Conservation (phyloP, 139 green algal genomes). For the Haematococcus sp. region DNA sequence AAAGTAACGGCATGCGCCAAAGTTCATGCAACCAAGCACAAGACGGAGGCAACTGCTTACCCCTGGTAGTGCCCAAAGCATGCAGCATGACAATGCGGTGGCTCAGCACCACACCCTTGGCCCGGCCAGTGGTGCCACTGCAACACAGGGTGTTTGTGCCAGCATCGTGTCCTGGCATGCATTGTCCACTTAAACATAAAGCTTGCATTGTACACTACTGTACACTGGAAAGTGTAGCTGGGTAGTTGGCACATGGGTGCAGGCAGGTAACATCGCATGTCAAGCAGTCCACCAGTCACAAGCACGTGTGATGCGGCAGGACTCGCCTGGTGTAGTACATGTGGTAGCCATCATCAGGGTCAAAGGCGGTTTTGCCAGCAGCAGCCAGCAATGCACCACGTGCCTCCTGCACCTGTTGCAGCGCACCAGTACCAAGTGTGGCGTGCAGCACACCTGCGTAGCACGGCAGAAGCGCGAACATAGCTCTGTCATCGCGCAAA, state of each 20-base stretch:
- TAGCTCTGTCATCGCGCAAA: no score
- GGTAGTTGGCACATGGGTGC: no score
- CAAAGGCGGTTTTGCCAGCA: background rate
- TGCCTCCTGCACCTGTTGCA: background rate
- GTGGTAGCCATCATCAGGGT: conserved; percentile 29
- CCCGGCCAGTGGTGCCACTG: conserved; percentile 79
- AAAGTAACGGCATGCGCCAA: no score
- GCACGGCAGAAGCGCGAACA: background rate
- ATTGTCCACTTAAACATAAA: no score
- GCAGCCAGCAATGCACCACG: background rate
- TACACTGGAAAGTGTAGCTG: no score
- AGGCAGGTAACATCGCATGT: no score
- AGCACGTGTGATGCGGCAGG: no score
- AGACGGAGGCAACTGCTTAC: conserved; percentile 14
- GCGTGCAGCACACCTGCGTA: background rate
- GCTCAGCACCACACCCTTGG: conserved; percentile 83
- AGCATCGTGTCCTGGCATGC: no score
- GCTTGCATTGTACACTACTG: no score
- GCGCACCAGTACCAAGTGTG: background rate
- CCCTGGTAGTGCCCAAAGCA: conserved; percentile 69
- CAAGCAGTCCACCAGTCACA: no score
- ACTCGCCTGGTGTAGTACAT: conserved; percentile 22
- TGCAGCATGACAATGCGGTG: conserved; percentile 74
- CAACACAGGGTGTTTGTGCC: conserved; percentile 17
- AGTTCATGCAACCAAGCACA: no score